These are phyloP conservation scores for Eragrostis tef DNA, from an alignment of 202 grass and related monocot genomes.

Conservation along the genomic window DNA sequence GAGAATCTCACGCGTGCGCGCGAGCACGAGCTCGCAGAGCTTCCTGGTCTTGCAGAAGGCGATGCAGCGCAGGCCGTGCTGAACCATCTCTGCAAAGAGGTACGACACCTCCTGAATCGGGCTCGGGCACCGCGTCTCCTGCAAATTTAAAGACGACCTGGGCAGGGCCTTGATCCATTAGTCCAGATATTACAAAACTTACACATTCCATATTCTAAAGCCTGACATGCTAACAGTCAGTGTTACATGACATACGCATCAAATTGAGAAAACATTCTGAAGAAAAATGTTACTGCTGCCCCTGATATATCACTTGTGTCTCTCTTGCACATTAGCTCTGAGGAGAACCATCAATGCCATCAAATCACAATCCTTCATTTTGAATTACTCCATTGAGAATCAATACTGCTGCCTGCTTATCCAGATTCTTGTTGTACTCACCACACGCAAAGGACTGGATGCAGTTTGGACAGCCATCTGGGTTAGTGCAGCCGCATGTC, in stretches of 20 bases:
- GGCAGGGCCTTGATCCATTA: too few species aligned
- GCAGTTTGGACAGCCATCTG: constrained; percentile 65
- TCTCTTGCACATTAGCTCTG: background rate
- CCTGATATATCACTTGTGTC: background rate
- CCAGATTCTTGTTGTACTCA: constrained; percentile 58
- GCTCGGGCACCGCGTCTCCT: constrained; percentile 16
- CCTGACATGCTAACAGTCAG: background rate
- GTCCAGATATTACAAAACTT: too few species aligned
- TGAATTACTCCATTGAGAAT: constrained; percentile 58
- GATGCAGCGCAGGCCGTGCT: constrained; percentile 76
- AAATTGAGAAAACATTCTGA: background rate
- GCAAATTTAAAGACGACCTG: too few species aligned
- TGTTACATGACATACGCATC: background rate
- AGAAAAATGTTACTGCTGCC: background rate
- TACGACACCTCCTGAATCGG: constrained; percentile 55
- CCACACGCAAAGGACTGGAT: constrained; percentile 59
- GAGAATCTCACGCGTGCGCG: too few species aligned
- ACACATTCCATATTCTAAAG: background rate
- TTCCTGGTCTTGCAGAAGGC: constrained; percentile 85
- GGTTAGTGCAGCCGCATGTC: constrained; percentile 47
- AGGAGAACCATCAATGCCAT: background rate
- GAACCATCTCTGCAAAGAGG: constrained; percentile 78
- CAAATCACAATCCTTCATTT: constrained; percentile 31
- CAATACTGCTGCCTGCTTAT: constrained; percentile 59
- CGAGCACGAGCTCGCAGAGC: constrained; percentile 68